These are phyloP conservation scores for Taiozyma onychis DNA, from an alignment of 1,139 yeast species.

Conservation along the genomic window DNA sequence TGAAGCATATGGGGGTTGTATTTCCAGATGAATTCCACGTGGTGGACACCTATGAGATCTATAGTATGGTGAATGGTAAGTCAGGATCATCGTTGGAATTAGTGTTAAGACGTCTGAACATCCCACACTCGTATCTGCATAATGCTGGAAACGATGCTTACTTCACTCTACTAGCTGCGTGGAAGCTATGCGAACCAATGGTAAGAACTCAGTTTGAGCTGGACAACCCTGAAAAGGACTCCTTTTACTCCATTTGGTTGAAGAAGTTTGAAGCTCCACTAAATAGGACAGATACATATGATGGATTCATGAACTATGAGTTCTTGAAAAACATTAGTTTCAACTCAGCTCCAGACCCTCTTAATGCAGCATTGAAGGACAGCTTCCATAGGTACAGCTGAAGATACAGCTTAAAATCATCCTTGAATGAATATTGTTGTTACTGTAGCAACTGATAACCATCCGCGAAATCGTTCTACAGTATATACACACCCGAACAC, in stretches of 20 bases:
- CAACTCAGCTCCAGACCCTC: not conserved
- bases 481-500: not conserved
- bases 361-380: not conserved
- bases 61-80: slow-evolving; percentile 35
- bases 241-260: not conserved
- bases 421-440: not conserved
- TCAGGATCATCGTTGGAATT: slow-evolving; percentile 44
- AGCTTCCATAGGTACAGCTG: not conserved
- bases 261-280: not conserved
- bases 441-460: not conserved
- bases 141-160: slow-evolving; percentile 80
- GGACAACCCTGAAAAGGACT: not conserved
- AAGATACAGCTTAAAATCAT: too few species aligned
- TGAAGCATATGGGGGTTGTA: slow-evolving; percentile 40
- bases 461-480: not conserved
- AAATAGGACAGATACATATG: not conserved
- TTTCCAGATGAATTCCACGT: slow-evolving; percentile 31
- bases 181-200: not conserved
- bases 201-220: not conserved
- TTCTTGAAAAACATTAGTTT: not conserved
- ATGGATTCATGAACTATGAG: not conserved
- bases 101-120: slow-evolving; percentile 40
- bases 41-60: slow-evolving; percentile 49
- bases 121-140: slow-evolving; percentile 59
- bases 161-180: slow-evolving; percentile 34